Conservation (phyloP, 306 rosid genomes). For the Delonix regia region DNA sequence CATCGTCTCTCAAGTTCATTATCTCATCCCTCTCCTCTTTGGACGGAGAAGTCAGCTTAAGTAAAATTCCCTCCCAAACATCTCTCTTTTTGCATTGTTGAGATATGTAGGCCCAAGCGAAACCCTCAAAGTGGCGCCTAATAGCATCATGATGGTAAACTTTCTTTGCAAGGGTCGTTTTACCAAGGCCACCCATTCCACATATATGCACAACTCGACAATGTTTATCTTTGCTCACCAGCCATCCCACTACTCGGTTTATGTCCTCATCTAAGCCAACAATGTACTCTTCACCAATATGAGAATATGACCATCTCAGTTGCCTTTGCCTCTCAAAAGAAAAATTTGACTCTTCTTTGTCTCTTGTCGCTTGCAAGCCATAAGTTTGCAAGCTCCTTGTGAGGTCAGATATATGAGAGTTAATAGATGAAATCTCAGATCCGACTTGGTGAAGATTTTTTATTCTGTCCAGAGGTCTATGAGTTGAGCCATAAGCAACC, state of each 20-base stretch:
- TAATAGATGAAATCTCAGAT: conserved; percentile 33
- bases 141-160: conserved; percentile 38
- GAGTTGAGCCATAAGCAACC: conserved; percentile 12
- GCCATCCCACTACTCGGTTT: conserved; percentile 32
- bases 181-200: conserved; percentile 70
- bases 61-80: conserved; percentile 52
- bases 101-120: conserved; percentile 13
- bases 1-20: conserved; percentile 43
- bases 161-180: conserved; percentile 61
- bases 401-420: conserved; percentile 40
- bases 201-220: conserved; percentile 43
- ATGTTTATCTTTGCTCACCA: conserved; percentile 28
- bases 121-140: conserved; percentile 31
- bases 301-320: conserved; percentile 56
- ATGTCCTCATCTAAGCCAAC: conserved; percentile 51
- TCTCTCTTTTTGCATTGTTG: conserved; percentile 39
- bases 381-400: conserved; percentile 38
- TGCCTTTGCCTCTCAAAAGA: conserved; percentile 23
- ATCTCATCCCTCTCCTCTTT: conserved; percentile 50
- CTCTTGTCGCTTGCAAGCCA: conserved; percentile 39
- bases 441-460: conserved; percentile 36
- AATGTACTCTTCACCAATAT: conserved; percentile 43
- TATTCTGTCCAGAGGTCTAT: conserved; percentile 22
- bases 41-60: conserved; percentile 37
- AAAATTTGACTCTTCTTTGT: conserved; percentile 12